Conservation (phyloP, 2,329 filamentous ascomycete species). For the Incumbomyces lentus region DNA sequence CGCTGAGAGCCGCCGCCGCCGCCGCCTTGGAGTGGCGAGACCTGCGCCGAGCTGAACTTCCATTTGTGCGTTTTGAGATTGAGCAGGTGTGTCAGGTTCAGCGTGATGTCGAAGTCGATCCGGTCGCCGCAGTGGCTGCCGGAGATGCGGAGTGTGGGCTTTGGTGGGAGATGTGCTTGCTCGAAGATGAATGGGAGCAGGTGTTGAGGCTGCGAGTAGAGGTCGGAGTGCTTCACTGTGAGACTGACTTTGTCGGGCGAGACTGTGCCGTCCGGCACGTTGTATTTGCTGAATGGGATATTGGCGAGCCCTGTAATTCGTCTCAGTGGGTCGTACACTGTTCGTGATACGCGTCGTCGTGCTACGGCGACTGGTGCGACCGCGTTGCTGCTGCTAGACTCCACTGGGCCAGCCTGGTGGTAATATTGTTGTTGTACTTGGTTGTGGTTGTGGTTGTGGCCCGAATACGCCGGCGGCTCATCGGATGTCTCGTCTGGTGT, state of each 20-base stretch:
- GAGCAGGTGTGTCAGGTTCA: slow-evolving; percentile 21
- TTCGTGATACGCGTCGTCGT: not conserved
- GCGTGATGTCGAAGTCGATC: slow-evolving; percentile 22
- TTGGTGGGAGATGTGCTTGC: slow-evolving; percentile 23
- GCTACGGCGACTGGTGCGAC: not conserved
- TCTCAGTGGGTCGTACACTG: slow-evolving; percentile 10
- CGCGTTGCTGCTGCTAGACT: not conserved
- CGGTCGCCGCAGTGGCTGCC: slow-evolving; percentile 13
- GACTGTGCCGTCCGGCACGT: slow-evolving; percentile 18
- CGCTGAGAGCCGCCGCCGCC: slow-evolving; percentile 3
- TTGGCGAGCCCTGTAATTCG: slow-evolving; percentile 15
- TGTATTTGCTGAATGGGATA: slow-evolving; percentile 22
- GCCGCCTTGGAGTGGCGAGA: slow-evolving; percentile 14
- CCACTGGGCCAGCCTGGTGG: not conserved
- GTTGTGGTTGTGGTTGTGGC: not conserved
- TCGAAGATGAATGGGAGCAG: slow-evolving; percentile 22
- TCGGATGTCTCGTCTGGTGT: not conserved
- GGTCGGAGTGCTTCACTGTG: slow-evolving; percentile 19
- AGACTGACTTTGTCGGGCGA: slow-evolving; percentile 21
- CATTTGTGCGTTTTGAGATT: slow-evolving; percentile 11
- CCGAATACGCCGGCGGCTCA: slow-evolving; percentile 1
- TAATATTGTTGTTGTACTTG: too few relatives aligned
- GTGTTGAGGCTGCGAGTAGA: slow-evolving; percentile 17
- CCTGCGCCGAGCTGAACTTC: slow-evolving; percentile 9
- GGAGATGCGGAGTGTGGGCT: slow-evolving; percentile 22